Conservation (phyloP, 176 grass and related monocot genomes). For the Cymbopogon citratus region DNA sequence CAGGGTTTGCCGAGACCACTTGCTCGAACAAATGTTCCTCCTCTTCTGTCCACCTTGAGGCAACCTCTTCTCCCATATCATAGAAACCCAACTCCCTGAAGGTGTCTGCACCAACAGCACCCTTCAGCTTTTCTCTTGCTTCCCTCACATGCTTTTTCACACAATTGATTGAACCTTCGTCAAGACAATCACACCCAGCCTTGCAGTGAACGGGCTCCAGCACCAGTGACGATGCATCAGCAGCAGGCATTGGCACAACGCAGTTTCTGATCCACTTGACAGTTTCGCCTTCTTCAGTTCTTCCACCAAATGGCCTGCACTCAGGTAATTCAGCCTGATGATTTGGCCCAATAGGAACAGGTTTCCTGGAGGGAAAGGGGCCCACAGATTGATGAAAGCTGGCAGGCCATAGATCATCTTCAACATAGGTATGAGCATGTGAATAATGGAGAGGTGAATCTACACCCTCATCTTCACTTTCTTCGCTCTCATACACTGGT, state of each 20-base stretch:
- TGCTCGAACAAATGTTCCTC: constrained; percentile 72
- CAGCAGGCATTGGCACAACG: constrained; percentile 48
- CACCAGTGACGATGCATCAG: constrained; percentile 15
- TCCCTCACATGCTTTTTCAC: constrained; percentile 75
- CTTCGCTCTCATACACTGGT: constrained; percentile 22
- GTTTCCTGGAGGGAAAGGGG: constrained; percentile 37
- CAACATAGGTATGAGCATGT: constrained; percentile 30
- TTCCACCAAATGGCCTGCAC: constrained; percentile 24
- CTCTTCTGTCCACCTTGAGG: constrained; percentile 65
- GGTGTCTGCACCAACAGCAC: constrained; percentile 33
- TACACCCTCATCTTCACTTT: constrained; percentile 45
- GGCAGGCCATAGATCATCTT: constrained; percentile 31
- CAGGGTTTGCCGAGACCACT: constrained; percentile 63
- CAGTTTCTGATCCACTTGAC: constrained; percentile 56
- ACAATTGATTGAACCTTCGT: constrained; percentile 52
- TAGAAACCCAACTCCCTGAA: constrained; percentile 65
- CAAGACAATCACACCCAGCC: constrained; percentile 56
- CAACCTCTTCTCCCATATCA: constrained; percentile 82
- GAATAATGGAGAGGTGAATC: constrained; percentile 36
- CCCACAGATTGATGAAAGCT: constrained; percentile 43
- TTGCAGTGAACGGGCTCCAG: constrained; percentile 31
- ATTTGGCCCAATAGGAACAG: constrained; percentile 59
- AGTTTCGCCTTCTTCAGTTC: constrained; percentile 38
- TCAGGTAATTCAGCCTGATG: constrained; percentile 77
- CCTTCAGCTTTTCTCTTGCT: constrained; percentile 58